phyloP scores from a whole-genome alignment of 208 protist genomes.

The Leishmania gerbilli region DNA sequence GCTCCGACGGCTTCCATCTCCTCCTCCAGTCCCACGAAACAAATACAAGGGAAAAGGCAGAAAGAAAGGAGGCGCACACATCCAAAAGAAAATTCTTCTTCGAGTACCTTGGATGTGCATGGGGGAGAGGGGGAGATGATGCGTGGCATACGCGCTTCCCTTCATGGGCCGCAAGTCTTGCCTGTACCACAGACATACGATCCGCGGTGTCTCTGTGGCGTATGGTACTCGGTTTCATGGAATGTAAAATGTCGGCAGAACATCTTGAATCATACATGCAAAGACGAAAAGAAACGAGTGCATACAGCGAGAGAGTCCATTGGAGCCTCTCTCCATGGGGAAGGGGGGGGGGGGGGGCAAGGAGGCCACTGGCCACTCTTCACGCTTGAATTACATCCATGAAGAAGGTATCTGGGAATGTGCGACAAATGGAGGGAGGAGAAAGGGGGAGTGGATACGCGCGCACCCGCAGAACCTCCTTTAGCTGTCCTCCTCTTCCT shows the following conservation, averaged over 20 bases:
- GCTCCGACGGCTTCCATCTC: not conserved
- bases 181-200: not conserved
- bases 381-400: constrained; percentile 3
- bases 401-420: not conserved
- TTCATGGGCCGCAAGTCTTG: not conserved
- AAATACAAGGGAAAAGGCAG: not conserved
- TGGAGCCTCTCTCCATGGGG: not conserved
- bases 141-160: not conserved
- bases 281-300: not conserved
- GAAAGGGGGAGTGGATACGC: not conserved
- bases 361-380: not conserved
- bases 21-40: not conserved
- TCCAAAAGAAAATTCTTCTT: not conserved
- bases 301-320: not conserved
- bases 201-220: not conserved
- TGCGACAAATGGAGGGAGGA: not conserved
- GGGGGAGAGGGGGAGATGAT: not conserved
- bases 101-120: not conserved
- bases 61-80: not conserved
- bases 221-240: not conserved
- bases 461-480: not conserved
- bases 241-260: not conserved
- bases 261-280: constrained; percentile 16
- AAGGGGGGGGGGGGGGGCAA: not conserved
- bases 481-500: constrained; percentile 76